A percentile compares a stretch with the other conserved stretches of the same genome.
Evolutionary conservation across 352 stramenopile genomes (phyloP).

Genomic region (Phytophthora citrophthora): DNA sequence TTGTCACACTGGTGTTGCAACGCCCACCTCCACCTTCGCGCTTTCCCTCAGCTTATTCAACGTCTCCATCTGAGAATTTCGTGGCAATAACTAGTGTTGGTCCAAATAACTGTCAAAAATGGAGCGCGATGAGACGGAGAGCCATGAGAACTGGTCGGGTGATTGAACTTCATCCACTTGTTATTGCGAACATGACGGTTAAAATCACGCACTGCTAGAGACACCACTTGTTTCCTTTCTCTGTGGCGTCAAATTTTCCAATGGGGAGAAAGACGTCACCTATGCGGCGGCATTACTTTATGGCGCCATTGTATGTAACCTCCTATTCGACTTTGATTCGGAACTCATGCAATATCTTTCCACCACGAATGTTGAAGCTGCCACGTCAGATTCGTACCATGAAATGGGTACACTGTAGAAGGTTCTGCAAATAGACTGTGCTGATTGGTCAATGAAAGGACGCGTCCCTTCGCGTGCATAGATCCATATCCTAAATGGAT

Average conservation of each 20-base stretch:
- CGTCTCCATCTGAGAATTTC: conserved; percentile 23
- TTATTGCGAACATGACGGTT: conserved; percentile 23
- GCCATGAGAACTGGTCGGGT: background rate
- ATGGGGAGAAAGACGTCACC: too few relatives aligned
- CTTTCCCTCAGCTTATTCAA: conserved; percentile 22
- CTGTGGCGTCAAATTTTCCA: too few relatives aligned
- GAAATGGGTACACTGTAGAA: conserved; percentile 14
- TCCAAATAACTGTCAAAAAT: conserved; percentile 20
- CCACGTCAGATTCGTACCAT: conserved; percentile 7
- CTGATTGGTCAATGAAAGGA: conserved; percentile 33
- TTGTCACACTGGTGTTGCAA: conserved; percentile 21
- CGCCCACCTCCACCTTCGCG: conserved; percentile 13
- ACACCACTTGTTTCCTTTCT: too few relatives aligned
- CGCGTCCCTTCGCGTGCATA: conserved; percentile 25
- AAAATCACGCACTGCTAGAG: background rate
- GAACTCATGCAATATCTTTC: too few relatives aligned
- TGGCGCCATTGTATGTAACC: too few relatives aligned
- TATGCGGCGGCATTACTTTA: too few relatives aligned
- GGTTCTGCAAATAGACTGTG: conserved; percentile 10
- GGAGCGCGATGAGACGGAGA: conserved; percentile 13
- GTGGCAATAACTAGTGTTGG: conserved; percentile 20
- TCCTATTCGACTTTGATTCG: too few relatives aligned
- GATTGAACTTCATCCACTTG: background rate
- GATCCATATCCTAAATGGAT: background rate
- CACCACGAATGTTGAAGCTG: background rate